These are phyloP conservation scores for Phytophthora pseudosyringae DNA, from an alignment of 352 stramenopile species.

Conservation along the genomic window DNA sequence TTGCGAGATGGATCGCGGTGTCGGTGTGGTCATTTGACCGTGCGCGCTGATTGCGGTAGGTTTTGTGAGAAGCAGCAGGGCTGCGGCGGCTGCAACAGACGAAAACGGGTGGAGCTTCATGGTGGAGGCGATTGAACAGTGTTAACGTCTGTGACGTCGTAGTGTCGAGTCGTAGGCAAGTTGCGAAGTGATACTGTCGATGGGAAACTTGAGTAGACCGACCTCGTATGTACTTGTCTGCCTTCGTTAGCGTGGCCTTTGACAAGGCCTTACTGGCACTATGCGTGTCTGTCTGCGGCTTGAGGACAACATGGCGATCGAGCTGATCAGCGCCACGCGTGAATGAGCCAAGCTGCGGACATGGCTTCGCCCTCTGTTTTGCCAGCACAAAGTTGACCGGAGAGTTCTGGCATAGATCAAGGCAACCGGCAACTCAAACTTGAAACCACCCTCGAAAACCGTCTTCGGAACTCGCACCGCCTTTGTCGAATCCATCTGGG, in stretches of 20 bases:
- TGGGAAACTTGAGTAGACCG: background rate
- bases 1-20: slow-evolving; percentile 38
- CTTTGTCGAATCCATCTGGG: slow-evolving; percentile 9
- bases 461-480: slow-evolving; percentile 16
- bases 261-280: too few relatives aligned
- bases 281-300: background rate
- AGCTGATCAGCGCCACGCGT: background rate
- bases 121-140: background rate
- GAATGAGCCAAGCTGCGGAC: background rate
- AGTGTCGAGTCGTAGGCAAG: slow-evolving; percentile 3
- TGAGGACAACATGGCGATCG: background rate
- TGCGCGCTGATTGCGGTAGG: slow-evolving; percentile 27
- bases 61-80: slow-evolving; percentile 11
- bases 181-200: slow-evolving; percentile 11
- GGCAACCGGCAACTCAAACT: too few relatives aligned
- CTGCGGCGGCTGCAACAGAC: slow-evolving; percentile 6
- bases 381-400: slow-evolving; percentile 5
- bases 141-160: background rate
- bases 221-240: too few relatives aligned
- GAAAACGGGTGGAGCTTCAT: slow-evolving; percentile 32
- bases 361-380: slow-evolving; percentile 19
- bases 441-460: slow-evolving; percentile 8
- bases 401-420: too few relatives aligned
- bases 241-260: too few relatives aligned
- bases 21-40: slow-evolving; percentile 46